These are phyloP conservation scores for Backusella parvicylindrica DNA, from an alignment of 192 early-diverging fungal genomes.

Conservation along the genomic window DNA sequence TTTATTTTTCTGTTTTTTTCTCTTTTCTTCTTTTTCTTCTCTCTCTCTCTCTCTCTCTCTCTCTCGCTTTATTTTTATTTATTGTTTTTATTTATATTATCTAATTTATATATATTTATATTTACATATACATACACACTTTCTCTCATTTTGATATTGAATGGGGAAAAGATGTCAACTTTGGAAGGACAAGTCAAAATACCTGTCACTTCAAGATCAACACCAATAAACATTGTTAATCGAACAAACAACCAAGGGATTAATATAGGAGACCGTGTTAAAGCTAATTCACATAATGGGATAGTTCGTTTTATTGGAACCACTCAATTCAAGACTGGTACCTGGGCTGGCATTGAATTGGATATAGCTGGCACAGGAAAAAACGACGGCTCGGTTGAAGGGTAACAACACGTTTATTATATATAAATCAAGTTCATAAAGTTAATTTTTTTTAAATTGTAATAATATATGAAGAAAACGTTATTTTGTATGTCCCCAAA, in stretches of 20 bases:
- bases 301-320: slow-evolving; percentile 65
- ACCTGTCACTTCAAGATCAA: slow-evolving; percentile 1
- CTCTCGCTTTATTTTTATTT: too few species aligned
- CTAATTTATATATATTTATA: background rate
- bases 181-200: background rate
- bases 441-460: background rate
- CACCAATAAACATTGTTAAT: background rate
- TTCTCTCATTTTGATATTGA: background rate
- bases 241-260: background rate
- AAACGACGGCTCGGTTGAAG: slow-evolving; percentile 67
- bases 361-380: slow-evolving; percentile 67
- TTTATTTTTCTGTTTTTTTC: background rate
- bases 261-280: background rate
- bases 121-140: background rate
- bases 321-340: slow-evolving; percentile 64
- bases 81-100: background rate
- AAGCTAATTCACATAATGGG: slow-evolving; percentile 34
- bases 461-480: slow-evolving; percentile 37
- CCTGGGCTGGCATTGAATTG: slow-evolving; percentile 77
- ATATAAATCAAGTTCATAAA: slow-evolving; percentile 29
- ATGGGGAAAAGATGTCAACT: background rate
- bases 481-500: slow-evolving; percentile 67
- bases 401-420: slow-evolving; percentile 30
- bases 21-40: background rate
- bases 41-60: background rate